A percentile compares a stretch with the other conserved stretches of the same genome.
phyloP scores from a whole-genome alignment of 1,139 yeast genomes.

The Hyphopichia wangnamkhiaoensis region DNA sequence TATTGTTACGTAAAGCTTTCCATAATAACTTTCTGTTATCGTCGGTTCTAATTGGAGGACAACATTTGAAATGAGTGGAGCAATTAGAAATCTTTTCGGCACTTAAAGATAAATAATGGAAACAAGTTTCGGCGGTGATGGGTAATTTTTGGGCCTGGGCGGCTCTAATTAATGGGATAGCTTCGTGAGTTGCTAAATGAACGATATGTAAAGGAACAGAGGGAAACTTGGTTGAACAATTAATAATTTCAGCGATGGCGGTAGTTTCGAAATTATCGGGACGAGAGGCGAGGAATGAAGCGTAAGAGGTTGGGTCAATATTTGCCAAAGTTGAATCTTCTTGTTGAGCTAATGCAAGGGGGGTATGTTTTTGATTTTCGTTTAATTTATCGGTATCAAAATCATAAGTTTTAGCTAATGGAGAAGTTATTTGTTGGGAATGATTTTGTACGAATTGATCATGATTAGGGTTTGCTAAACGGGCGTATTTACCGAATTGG shows the following conservation, averaged over 20 bases:
- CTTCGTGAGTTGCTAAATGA: constrained; percentile 83
- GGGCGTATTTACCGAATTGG: constrained; percentile 49
- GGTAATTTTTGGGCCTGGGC: constrained; percentile 65
- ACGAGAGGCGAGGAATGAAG: constrained; percentile 76
- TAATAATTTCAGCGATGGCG: constrained; percentile 72
- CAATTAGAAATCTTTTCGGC: constrained; percentile 77
- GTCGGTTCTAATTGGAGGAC: constrained; percentile 88
- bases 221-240: constrained; percentile 62
- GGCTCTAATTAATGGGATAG: constrained; percentile 65
- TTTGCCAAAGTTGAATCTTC: constrained; percentile 42
- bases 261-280: constrained; percentile 87
- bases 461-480: constrained; percentile 38
- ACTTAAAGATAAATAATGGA: constrained; percentile 78
- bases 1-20: constrained; percentile 66
- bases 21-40: constrained; percentile 71
- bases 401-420: constrained; percentile 16
- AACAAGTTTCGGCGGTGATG: constrained; percentile 86
- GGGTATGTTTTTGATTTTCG: constrained; percentile 21
- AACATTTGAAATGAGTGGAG: constrained; percentile 84
- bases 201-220: constrained; percentile 79
- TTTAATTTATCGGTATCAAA: constrained; percentile 7
- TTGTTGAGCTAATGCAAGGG: constrained; percentile 48
- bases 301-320: constrained; percentile 68
- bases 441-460: constrained; percentile 9
- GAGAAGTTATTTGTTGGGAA: constrained; percentile 12